These are phyloP conservation scores for Chlorella sorokiniana DNA, from an alignment of 139 green algal genomes.

Conservation along the genomic window DNA sequence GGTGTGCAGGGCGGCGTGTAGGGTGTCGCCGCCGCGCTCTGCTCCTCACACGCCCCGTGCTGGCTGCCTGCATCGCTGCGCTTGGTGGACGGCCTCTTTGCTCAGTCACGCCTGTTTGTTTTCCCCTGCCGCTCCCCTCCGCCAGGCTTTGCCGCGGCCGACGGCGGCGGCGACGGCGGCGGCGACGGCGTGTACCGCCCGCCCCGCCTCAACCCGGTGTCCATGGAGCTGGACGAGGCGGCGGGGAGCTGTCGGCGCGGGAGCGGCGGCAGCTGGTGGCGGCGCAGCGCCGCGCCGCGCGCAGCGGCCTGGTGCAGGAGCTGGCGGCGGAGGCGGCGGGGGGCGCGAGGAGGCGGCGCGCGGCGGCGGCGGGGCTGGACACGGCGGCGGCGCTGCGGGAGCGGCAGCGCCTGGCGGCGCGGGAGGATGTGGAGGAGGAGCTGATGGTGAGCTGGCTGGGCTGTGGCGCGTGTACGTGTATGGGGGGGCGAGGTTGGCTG, in stretches of 20 bases:
- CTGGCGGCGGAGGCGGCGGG: constrained; percentile 75
- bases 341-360: constrained; percentile 82
- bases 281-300: constrained; percentile 48
- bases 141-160: constrained; percentile 2
- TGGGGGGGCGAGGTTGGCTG: too few relatives aligned
- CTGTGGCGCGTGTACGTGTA: not conserved
- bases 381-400: constrained; percentile 56
- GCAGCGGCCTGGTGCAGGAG: constrained; percentile 72
- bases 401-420: constrained; percentile 69
- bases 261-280: constrained; percentile 53
- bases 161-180: constrained; percentile 29
- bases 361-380: constrained; percentile 42
- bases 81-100: not conserved
- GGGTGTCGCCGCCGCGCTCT: too few relatives aligned
- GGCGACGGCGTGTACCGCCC: constrained; percentile 83
- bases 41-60: not conserved
- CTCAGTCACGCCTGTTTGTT: not conserved
- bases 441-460: constrained; percentile 70
- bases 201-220: constrained; percentile 82
- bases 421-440: constrained; percentile 87
- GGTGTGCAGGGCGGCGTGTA: not conserved
- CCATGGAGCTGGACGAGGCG: constrained; percentile 79
- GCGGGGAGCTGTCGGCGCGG: constrained; percentile 17
- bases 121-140: not conserved
- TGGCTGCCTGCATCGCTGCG: not conserved